Evolutionary conservation across 352 stramenopile genomes (phyloP).

Genomic region (Elongisporangium senticosum): DNA sequence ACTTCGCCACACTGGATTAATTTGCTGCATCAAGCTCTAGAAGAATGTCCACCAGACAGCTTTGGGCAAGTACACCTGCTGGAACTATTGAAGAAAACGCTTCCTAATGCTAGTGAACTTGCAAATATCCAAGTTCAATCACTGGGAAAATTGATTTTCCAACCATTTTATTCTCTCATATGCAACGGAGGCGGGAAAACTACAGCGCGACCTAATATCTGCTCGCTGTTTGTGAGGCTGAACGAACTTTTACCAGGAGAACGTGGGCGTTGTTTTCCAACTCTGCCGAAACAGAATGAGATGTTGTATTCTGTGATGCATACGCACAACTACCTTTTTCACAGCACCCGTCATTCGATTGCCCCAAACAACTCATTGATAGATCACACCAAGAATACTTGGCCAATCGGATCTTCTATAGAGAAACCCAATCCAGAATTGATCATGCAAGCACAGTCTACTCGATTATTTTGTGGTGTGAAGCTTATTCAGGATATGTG

Average conservation of each 20-base stretch:
- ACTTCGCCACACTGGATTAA: slow-evolving; percentile 23
- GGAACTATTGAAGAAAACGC: slow-evolving; percentile 21
- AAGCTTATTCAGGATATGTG: background rate
- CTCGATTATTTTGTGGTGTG: background rate
- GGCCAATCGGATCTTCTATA: background rate
- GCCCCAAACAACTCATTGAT: background rate
- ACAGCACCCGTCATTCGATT: background rate
- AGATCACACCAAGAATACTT: background rate
- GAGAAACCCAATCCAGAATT: background rate
- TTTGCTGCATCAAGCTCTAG: slow-evolving; percentile 18
- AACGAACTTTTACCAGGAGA: background rate
- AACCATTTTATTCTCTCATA: background rate
- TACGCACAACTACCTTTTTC: background rate
- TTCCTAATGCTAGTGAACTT: slow-evolving; percentile 10
- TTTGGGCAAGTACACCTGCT: slow-evolving; percentile 23
- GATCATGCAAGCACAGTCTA: background rate
- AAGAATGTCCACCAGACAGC: slow-evolving; percentile 8
- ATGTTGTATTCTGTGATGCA: slow-evolving; percentile 13
- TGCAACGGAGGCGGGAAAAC: background rate
- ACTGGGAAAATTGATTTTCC: background rate
- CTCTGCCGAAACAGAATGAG: slow-evolving; percentile 20
- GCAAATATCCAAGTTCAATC: background rate
- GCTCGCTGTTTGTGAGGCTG: background rate
- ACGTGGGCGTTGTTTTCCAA: background rate
- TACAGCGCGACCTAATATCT: background rate